phyloP scores from a whole-genome alignment of 2,329 filamentous ascomycete genomes.

The Lachnellula subtilissima region DNA sequence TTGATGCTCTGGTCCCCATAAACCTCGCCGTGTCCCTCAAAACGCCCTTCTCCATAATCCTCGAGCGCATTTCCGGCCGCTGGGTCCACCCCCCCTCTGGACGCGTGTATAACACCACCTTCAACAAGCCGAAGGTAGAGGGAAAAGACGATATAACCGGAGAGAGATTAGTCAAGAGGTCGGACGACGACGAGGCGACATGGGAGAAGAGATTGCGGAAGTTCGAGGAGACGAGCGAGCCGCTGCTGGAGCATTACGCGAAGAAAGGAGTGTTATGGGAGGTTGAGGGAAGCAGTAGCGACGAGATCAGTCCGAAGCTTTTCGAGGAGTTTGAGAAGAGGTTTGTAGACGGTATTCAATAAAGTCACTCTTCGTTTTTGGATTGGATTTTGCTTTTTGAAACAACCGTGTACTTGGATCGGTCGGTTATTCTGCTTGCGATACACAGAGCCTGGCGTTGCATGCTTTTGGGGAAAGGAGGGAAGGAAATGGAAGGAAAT shows the following conservation, averaged over 20 bases:
- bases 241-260: constrained; percentile 84
- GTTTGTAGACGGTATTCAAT: constrained; percentile 46
- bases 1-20: constrained; percentile 83
- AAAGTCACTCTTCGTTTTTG: not conserved
- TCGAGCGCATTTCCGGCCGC: constrained; percentile 83
- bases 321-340: constrained; percentile 75
- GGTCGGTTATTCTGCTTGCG: not conserved
- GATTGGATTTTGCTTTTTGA: not conserved
- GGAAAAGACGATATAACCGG: constrained; percentile 89
- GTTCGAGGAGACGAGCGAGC: constrained; percentile 82
- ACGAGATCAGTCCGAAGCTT: constrained; percentile 92
- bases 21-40: constrained; percentile 86
- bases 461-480: not conserved
- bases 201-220: constrained; percentile 76
- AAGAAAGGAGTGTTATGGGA: constrained; percentile 79
- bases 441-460: not conserved
- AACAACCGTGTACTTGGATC: not conserved
- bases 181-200: constrained; percentile 81
- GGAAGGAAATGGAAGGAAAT: not conserved
- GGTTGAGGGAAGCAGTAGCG: constrained; percentile 81
- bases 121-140: constrained; percentile 75
- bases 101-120: constrained; percentile 90
- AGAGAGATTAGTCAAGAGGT: constrained; percentile 73
- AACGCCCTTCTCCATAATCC: constrained; percentile 80
- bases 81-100: constrained; percentile 93